Conservation (phyloP, 768 basidiomycete species). For the Lyophyllum shimeji region DNA sequence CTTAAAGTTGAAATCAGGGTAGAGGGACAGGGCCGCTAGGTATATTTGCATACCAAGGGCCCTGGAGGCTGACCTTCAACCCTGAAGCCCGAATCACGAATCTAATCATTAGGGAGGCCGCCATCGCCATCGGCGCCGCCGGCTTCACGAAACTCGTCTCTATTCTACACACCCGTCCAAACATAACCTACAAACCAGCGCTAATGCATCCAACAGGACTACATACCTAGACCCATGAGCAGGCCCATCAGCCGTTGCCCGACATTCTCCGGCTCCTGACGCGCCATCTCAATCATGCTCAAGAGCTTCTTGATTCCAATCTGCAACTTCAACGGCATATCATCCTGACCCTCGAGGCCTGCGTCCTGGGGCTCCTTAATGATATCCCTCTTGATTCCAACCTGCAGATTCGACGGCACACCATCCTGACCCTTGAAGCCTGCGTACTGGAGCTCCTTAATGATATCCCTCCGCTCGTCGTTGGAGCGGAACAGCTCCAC, state of each 20-base stretch:
- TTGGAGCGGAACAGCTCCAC: slow-evolving; percentile 70
- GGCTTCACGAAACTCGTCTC: not conserved
- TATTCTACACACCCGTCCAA: not conserved
- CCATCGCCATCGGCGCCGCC: no score
- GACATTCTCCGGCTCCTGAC: slow-evolving; percentile 89
- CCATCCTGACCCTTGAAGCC: slow-evolving; percentile 58
- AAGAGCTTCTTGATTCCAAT: slow-evolving; percentile 95
- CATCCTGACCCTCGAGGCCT: slow-evolving; percentile 57
- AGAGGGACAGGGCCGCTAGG: no score
- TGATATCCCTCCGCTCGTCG: slow-evolving; percentile 66
- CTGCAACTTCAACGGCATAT: slow-evolving; percentile 50
- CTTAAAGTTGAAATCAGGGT: no score
- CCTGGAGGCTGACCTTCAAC: no score
- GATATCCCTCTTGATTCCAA: slow-evolving; percentile 95
- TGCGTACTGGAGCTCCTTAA: slow-evolving; percentile 69
- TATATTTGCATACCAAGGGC: no score
- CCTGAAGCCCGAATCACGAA: not conserved
- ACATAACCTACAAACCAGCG: not conserved
- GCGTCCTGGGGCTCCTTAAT: slow-evolving; percentile 71
- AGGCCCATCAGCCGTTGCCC: slow-evolving; percentile 67
- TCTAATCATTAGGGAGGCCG: not conserved
- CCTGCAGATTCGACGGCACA: slow-evolving; percentile 53
- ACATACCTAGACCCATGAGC: slow-evolving; percentile 54
- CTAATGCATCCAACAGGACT: not conserved
- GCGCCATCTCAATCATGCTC: slow-evolving; percentile 91